Base-by-base conservation (phyloP, 495 filamentous ascomycete species). In the Xylaria venustula region DNA sequence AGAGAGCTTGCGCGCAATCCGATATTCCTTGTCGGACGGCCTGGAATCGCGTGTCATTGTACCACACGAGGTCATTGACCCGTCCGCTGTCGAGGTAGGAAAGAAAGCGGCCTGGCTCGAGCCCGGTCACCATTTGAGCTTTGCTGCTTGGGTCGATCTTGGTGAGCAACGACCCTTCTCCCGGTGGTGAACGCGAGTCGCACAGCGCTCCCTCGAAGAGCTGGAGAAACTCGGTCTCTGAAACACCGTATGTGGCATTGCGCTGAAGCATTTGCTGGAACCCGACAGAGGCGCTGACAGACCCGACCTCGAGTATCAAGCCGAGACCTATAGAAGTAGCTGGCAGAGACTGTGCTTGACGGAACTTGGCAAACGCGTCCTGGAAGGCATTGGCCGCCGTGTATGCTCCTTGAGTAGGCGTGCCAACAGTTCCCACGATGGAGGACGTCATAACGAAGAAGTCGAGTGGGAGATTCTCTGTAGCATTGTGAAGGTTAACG, bases 381-480 rank as follows among this genome's bases (percentile, higher is more conserved):
- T 30, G 23, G 25, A 34, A 34, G n/a, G 47, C 15, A 26, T 17
- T 17, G 17, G 47, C 47, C 1, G 47, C 25, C 1, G 2, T 17
- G 17, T 50, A 50, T 3, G 7, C 15, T 1, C 23, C 67, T 66
- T 87, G 83, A 0, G 73, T 71, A 7, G 66, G 60, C 51, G 64
- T 75, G 7, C 83, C 83, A 22, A 82, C 62, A 1, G 78, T 64
- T 17, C 76, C 81, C 3, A 76, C 68, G 2, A 81, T 64, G 17
- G 83, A 87, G 1, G 76, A 78, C 2, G 79, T 68, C 22, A 77
- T 73, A 50, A 79, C 55, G 64, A 85, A 84, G 73, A 85, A 85
- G 49, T 83, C 80, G 2, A 82, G 65, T 3, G 47, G 25, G 1
- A 32, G 7, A 2, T 14, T 15, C 25, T n/a, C 7, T 15, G 15